Evolutionary conservation across 2,329 filamentous ascomycete genomes (phyloP).

Genomic region (Neonectria coccinea): DNA sequence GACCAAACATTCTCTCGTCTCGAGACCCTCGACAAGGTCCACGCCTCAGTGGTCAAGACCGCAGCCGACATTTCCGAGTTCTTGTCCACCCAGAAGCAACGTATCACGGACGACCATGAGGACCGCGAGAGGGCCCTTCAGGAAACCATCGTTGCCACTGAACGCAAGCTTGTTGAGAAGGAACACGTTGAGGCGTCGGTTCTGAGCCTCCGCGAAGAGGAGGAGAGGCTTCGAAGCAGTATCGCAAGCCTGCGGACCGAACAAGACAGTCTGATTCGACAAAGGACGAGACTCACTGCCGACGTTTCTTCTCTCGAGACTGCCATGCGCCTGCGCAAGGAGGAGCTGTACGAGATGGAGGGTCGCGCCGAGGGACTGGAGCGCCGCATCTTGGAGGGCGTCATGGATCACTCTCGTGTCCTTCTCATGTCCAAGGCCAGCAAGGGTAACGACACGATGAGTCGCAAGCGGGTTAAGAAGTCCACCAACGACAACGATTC

Average conservation of each 20-base stretch:
- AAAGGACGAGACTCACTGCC: slow-evolving; percentile 83
- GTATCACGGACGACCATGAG: slow-evolving; percentile 81
- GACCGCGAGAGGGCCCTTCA: slow-evolving; percentile 82
- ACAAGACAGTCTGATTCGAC: slow-evolving; percentile 79
- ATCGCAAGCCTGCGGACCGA: slow-evolving; percentile 72
- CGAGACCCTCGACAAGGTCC: slow-evolving; percentile 87
- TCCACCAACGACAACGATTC: slow-evolving; percentile 44
- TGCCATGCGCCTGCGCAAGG: slow-evolving; percentile 86
- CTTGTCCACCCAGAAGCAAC: slow-evolving; percentile 79
- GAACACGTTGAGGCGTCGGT: slow-evolving; percentile 71
- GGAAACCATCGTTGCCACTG: slow-evolving; percentile 83
- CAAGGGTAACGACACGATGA: slow-evolving; percentile 67
- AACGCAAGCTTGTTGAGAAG: slow-evolving; percentile 76
- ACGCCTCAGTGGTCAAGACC: slow-evolving; percentile 85
- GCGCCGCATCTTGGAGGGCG: slow-evolving; percentile 91
- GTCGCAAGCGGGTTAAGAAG: slow-evolving; percentile 66
- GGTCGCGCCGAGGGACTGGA: slow-evolving; percentile 88
- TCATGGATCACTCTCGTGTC: slow-evolving; percentile 94
- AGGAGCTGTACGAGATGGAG: slow-evolving; percentile 94
- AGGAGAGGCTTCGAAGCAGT: slow-evolving; percentile 64
- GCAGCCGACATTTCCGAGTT: slow-evolving; percentile 88
- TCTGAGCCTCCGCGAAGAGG: slow-evolving; percentile 62
- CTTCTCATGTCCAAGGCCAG: slow-evolving; percentile 80
- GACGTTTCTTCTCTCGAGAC: slow-evolving; percentile 94
- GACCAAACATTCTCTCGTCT: slow-evolving; percentile 80